Evolutionary conservation across 306 rosid genomes (phyloP).

Genomic region (Acacia acuminata): DNA sequence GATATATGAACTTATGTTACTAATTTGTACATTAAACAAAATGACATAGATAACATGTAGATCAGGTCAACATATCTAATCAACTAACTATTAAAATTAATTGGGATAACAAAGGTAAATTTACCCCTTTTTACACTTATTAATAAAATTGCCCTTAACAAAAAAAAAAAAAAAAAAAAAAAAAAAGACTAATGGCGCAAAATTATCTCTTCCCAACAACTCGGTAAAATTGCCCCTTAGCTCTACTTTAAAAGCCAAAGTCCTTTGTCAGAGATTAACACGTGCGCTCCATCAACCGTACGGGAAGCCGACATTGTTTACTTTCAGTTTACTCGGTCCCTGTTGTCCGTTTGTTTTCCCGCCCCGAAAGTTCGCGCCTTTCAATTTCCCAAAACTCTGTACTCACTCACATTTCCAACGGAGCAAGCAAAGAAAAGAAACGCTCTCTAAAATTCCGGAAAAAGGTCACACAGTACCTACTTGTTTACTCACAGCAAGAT

Average conservation of each 20-base stretch:
- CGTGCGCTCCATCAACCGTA: not conserved
- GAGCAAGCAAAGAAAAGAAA: not conserved
- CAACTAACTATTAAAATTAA: too few species aligned
- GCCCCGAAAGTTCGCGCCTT: not conserved
- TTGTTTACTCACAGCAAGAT: slow-evolving; percentile 25
- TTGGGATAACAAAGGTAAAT: too few species aligned
- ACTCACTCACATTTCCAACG: not conserved
- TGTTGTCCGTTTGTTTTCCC: not conserved
- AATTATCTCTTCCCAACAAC: too few species aligned
- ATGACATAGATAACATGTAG: too few species aligned
- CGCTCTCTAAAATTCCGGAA: not conserved
- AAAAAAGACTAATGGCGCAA: too few species aligned
- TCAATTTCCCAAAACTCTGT: not conserved
- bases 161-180: too few species aligned
- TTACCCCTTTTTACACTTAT: too few species aligned
- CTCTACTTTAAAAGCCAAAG: not conserved
- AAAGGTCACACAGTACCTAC: slow-evolving; percentile 1
- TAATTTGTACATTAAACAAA: too few species aligned
- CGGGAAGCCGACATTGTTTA: not conserved
- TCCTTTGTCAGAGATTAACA: not conserved
- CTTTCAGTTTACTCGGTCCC: not conserved
- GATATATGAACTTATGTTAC: too few species aligned
- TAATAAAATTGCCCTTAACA: too few species aligned
- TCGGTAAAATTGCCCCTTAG: too few species aligned
- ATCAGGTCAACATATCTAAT: too few species aligned